Evolutionary conservation across 1,139 yeast species (phyloP), one percentile per base, ranked within the genome.

Genomic region (Fermentozyma sake): DNA sequence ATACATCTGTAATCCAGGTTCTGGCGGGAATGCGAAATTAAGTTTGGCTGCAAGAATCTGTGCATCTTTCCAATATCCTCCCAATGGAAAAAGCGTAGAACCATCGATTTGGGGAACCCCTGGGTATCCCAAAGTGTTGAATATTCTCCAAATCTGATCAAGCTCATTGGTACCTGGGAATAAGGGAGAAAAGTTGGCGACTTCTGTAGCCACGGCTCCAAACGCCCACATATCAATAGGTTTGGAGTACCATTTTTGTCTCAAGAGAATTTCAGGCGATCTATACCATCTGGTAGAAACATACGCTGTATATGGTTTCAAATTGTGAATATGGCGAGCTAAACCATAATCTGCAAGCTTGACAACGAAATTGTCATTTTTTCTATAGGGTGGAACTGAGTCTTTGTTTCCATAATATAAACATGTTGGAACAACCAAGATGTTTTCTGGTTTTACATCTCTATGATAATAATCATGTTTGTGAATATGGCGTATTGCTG

Each of bases 251-350:
- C 57, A 58, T 6, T 69, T 68, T 38, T 74, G 73, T 37, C 91
- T 68, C 32, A 91, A 62, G 23, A 91, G 63, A 23, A 91, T 81
- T 54, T 91, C 98, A 0, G 98, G 98, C 0, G 96, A 79, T 35
- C 98, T 67, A 52, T 91, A 91, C 97, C 97, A 91, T 44, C 98
- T 71, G 0, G 97, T 91, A 0, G 96, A 83, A 6, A 91, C 93
- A 46, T 91, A 91, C 1, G 83, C 75, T 0, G 94, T 80, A 48
- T 73, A 84, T 0, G 77, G 74, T 29, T 67, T 69, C 16, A 49
- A 48, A 44, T 75, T 72, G 24, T 64, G 59, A 10, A 73, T 58
- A 38, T 73, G 76, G 38, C 96, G 72, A 9, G 96, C 84, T 29
- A 89, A 68, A 0, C 98, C 97, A 54, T 84, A 91, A 53, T 91